Evolutionary conservation across 202 grass and related monocot species (phyloP).

Genomic region (Schoenoplectus tabernaemontani): DNA sequence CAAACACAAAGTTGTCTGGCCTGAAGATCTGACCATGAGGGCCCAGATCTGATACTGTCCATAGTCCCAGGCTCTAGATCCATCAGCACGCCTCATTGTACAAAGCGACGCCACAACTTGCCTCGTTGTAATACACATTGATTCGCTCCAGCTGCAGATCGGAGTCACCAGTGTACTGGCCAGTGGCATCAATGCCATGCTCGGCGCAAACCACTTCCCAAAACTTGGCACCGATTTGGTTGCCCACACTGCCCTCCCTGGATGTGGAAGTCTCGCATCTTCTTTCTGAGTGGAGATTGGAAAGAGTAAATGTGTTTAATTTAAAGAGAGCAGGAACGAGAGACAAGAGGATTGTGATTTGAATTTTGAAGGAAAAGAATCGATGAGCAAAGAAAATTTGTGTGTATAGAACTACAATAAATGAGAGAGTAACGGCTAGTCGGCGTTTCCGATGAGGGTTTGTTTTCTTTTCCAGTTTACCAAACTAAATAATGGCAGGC

Average conservation of each 20-base stretch:
- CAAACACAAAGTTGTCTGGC: constrained; percentile 51
- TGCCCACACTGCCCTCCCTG: constrained; percentile 47
- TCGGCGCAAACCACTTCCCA: constrained; percentile 67
- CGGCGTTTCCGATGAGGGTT: not conserved
- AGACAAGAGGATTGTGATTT: too few relatives aligned
- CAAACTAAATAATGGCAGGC: constrained; percentile 1
- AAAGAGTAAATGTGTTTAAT: too few relatives aligned
- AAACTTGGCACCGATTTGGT: constrained; percentile 64
- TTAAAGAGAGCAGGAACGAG: not conserved
- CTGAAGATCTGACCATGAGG: constrained; percentile 49
- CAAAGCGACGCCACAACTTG: constrained; percentile 25
- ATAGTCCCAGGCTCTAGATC: constrained; percentile 55
- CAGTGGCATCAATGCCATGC: constrained; percentile 36
- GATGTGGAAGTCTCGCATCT: constrained; percentile 46
- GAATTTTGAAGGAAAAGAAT: too few relatives aligned
- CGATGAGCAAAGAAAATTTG: not conserved
- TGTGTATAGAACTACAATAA: not conserved
- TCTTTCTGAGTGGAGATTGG: not conserved
- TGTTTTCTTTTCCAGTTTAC: not conserved
- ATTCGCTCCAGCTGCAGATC: constrained; percentile 42
- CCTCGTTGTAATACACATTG: constrained; percentile 51
- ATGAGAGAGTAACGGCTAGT: constrained; percentile 13
- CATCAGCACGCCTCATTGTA: constrained; percentile 45
- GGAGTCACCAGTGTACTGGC: constrained; percentile 24
- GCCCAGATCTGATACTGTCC: constrained; percentile 47